phyloP scores from a whole-genome alignment of 495 filamentous ascomycete genomes.

The Hypoxylon rickii region DNA sequence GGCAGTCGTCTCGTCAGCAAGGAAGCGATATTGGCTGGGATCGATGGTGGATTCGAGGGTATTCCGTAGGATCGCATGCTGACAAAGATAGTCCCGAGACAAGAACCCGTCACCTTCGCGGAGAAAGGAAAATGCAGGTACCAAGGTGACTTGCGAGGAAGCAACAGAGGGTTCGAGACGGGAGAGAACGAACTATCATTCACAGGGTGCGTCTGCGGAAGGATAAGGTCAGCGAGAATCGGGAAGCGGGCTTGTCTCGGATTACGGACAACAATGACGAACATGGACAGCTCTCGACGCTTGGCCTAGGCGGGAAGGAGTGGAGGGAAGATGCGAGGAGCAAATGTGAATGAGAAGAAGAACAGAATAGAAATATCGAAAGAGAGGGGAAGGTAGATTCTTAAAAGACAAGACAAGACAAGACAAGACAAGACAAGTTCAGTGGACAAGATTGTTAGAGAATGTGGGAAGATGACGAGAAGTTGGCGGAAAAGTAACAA shows the following conservation, averaged over 20 bases:
- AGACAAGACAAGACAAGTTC: conserved; percentile 3
- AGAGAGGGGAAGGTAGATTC: not conserved
- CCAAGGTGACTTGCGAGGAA: not conserved
- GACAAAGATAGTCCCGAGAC: not conserved
- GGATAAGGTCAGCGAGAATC: conserved; percentile 17
- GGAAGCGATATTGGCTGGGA: conserved; percentile 11
- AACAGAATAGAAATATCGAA: not conserved
- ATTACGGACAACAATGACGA: conserved; percentile 25
- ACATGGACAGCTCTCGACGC: conserved; percentile 6
- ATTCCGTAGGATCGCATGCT: conserved; percentile 8
- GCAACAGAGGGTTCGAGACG: not conserved
- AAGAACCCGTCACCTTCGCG: not conserved
- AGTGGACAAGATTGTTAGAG: not conserved
- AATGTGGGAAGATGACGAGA: conserved; percentile 26
- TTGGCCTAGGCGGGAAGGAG: too few relatives aligned
- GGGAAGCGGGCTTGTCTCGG: conserved; percentile 14
- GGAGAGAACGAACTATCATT: not conserved
- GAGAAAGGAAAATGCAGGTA: not conserved
- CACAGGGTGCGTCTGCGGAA: conserved; percentile 4
- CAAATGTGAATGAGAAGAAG: not conserved
- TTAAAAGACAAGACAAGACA: not conserved
- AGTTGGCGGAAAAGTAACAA: conserved; percentile 19
- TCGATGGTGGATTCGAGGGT: not conserved
- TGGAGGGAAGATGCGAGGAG: not conserved
- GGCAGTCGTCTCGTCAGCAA: too few relatives aligned